Base-by-base conservation (phyloP, 2,329 filamentous ascomycete genomes). In the Exophiala bonariae region DNA sequence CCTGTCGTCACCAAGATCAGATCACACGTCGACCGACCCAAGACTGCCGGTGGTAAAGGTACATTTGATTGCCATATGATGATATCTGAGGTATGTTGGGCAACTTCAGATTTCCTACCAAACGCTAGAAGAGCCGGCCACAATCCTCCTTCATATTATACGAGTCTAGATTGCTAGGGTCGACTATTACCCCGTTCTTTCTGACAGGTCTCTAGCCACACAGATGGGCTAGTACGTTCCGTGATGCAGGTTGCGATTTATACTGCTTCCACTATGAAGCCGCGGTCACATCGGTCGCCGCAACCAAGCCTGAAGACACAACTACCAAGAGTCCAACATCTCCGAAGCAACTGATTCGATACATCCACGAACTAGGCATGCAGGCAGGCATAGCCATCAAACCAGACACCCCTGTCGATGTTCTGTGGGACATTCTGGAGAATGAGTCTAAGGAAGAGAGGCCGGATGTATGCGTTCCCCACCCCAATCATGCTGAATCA, bases 21-120 rank as follows among this genome's bases (percentile, higher is more conserved):
- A 54, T 77, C 81, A 36, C 87, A 96, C 62, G 91, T 99, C 61
- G 85, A 89, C 47, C 78, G 79, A 59, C 91, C 90, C 3, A 76
- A 77, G 32, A 74, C 79, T 41, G 79, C 79, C 26, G 76, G 86
- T 58, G 90, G 87, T 43, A 87, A 85, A 60, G 93, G 93, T 53
- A 97, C 92, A 11, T 99, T 99, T 67, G 93, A 99, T 72, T 99
- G 93, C 79, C 93, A 99, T 73, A 97, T 99, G 93, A 99, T 99
- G 93, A 95, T 99, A 66, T 84, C 89, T 62, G 92, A 99, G 86
- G 89, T 92, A 77, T 59, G 71, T 51, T 39, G n/a, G n/a, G n/a
- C n/a, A n/a, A n/a, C n/a, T n/a, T n/a, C n/a, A n/a, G n/a, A n/a
- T n/a, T n/a, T n/a, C n/a, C n/a, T n/a, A n/a, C n/a, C n/a, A n/a